Evolutionary conservation across 805 yeast species (phyloP).

Genomic region (Naumovozyma baii): DNA sequence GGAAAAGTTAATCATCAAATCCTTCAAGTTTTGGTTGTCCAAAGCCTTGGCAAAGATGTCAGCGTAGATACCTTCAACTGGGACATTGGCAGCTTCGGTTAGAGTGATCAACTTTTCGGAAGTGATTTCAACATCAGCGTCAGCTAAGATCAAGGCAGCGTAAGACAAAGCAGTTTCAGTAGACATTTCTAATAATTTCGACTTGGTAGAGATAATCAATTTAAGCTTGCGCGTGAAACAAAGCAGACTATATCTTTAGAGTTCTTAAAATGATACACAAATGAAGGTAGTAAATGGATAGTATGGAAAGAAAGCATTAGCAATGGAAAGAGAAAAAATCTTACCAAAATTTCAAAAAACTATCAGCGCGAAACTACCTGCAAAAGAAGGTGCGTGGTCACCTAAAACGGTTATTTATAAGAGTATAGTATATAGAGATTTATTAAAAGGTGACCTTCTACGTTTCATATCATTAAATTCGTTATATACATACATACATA

Average conservation of each 20-base stretch:
- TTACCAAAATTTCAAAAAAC: slow-evolving; percentile 1
- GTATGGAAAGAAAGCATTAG: no score
- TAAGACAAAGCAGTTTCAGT: slow-evolving; percentile 84
- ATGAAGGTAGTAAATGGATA: slow-evolving; percentile 1
- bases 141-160: slow-evolving; percentile 98
- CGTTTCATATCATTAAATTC: background rate
- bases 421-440: slow-evolving; percentile 1
- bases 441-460: background rate
- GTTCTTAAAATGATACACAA: slow-evolving; percentile 3
- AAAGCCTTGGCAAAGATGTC: slow-evolving; percentile 75
- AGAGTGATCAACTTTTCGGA: slow-evolving; percentile 67
- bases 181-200: slow-evolving; percentile 33
- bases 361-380: slow-evolving; percentile 1
- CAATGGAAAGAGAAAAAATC: no score
- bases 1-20: slow-evolving; percentile 50
- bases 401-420: background rate
- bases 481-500: background rate
- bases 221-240: slow-evolving; percentile 22
- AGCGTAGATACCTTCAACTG: slow-evolving; percentile 71
- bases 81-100: slow-evolving; percentile 58
- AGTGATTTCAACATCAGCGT: slow-evolving; percentile 90
- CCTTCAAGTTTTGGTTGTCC: slow-evolving; percentile 54
- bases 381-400: slow-evolving; percentile 2
- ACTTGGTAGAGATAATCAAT: slow-evolving; percentile 27
- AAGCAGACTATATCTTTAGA: slow-evolving; percentile 32